These are phyloP conservation scores for Pythium myriotylum DNA, from an alignment of 352 stramenopile genomes.

Conservation along the genomic window DNA sequence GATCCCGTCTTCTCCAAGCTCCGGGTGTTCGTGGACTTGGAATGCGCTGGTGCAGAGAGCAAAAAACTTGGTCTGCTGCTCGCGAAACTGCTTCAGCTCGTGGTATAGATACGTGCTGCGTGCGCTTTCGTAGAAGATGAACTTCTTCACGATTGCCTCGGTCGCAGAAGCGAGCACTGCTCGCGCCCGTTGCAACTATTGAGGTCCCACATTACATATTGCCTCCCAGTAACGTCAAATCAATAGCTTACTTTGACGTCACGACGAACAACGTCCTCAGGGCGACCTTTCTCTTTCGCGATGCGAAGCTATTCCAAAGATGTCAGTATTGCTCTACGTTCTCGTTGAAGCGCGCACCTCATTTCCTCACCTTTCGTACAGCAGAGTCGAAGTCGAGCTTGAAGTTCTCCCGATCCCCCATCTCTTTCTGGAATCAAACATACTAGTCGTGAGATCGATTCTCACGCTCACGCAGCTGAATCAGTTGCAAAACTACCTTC, in stretches of 20 bases:
- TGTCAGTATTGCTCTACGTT: too few relatives aligned
- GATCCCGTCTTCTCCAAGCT: constrained; percentile 21
- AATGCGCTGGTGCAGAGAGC: constrained; percentile 26
- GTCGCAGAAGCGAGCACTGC: constrained; percentile 21
- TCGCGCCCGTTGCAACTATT: constrained; percentile 31
- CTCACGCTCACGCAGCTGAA: neutral
- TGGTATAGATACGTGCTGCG: constrained; percentile 36
- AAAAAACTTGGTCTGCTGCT: constrained; percentile 37
- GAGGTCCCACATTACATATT: neutral
- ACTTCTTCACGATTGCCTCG: constrained; percentile 37
- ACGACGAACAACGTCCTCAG: constrained; percentile 32
- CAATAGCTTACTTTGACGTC: constrained; percentile 41
- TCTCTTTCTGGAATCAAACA: constrained; percentile 30
- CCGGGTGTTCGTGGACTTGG: constrained; percentile 27
- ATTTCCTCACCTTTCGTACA: constrained; percentile 29
- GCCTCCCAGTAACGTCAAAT: too few relatives aligned
- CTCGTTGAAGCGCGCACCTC: too few relatives aligned
- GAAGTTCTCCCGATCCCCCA: constrained; percentile 38
- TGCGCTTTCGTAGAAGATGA: constrained; percentile 31
- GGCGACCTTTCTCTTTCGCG: constrained; percentile 30
- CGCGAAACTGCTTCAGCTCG: constrained; percentile 34
- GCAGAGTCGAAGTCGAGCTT: constrained; percentile 45
- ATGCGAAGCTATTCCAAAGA: constrained; percentile 24
- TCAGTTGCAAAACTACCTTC: constrained; percentile 30
- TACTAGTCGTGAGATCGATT: neutral